A percentile compares a stretch with the other conserved stretches of the same genome.
Evolutionary conservation across 2,329 filamentous ascomycete species (phyloP).

Genomic region (Blumeria graminis): DNA sequence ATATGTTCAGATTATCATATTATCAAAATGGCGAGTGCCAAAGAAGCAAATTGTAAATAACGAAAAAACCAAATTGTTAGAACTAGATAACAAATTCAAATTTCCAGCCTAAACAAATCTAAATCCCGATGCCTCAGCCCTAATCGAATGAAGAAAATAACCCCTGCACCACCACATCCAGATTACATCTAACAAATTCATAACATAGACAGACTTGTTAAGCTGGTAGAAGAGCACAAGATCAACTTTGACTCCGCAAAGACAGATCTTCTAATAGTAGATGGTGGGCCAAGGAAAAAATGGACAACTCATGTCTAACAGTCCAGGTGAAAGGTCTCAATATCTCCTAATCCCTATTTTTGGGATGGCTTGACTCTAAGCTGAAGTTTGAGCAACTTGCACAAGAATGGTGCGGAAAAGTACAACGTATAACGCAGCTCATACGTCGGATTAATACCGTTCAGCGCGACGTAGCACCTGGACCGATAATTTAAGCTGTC

Average conservation of each 20-base stretch:
- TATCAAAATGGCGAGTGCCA: too few species aligned
- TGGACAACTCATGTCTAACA: not conserved
- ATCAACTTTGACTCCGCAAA: not conserved
- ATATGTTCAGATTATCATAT: too few species aligned
- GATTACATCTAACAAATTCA: too few species aligned
- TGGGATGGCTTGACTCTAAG: not conserved
- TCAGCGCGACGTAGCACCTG: not conserved
- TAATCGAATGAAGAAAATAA: too few species aligned
- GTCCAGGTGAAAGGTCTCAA: not conserved
- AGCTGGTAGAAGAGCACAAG: not conserved
- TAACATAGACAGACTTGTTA: not conserved
- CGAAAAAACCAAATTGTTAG: too few species aligned
- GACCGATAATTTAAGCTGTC: not conserved
- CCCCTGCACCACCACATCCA: too few species aligned
- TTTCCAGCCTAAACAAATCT: too few species aligned
- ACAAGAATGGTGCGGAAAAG: not conserved
- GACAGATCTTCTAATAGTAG: not conserved
- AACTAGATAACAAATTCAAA: too few species aligned
- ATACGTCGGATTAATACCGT: not conserved
- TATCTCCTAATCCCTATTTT: not conserved
- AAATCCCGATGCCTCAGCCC: too few species aligned
- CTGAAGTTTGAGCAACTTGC: not conserved
- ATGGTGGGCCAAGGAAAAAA: not conserved
- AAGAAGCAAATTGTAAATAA: too few species aligned
- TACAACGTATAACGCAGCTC: not conserved